Percentiles rank a stretch among this genome's conserved stretches.
phyloP scores from a whole-genome alignment of 768 basidiomycete genomes.

The Hypholoma fasciculare region DNA sequence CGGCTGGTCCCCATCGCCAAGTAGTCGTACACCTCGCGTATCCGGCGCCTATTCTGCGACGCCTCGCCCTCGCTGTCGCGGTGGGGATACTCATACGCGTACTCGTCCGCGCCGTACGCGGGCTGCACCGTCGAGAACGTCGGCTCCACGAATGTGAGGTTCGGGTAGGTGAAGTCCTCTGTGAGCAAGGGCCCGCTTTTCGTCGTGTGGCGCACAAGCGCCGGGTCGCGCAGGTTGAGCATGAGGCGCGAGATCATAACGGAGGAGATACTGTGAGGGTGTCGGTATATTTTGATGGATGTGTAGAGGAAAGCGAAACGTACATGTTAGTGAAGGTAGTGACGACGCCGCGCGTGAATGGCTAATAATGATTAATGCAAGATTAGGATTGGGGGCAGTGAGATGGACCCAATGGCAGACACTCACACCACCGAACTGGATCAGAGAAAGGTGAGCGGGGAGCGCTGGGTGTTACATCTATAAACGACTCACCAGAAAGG shows the following conservation, averaged over 20 bases:
- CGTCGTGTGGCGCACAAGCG: slow-evolving; percentile 11
- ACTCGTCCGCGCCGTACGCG: too few species aligned
- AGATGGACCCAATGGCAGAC: not conserved
- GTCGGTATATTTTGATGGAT: not conserved
- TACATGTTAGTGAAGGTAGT: slow-evolving; percentile 39
- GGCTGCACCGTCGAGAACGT: not conserved
- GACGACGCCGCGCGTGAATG: slow-evolving; percentile 28
- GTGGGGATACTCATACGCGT: not conserved
- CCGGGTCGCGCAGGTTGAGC: slow-evolving; percentile 41
- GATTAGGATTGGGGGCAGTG: not conserved
- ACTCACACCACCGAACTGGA: slow-evolving; percentile 33
- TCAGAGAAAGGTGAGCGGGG: not conserved
- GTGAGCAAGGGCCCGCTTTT: not conserved
- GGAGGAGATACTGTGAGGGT: slow-evolving; percentile 29
- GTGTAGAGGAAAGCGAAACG: slow-evolving; percentile 5
- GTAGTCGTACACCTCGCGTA: not conserved
- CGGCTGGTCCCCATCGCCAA: not conserved
- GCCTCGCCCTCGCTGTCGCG: not conserved
- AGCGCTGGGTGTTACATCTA: not conserved
- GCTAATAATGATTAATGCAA: slow-evolving; percentile 14
- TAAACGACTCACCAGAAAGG: slow-evolving; percentile 30
- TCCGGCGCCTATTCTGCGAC: not conserved
- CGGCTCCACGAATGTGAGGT: slow-evolving; percentile 14
- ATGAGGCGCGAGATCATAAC: slow-evolving; percentile 39
- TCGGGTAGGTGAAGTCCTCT: slow-evolving; percentile 12